A percentile compares a stretch with the other conserved stretches of the same genome.
Evolutionary conservation across 1,139 yeast genomes (phyloP).

Genomic region (Geotrichum carabidarum): DNA sequence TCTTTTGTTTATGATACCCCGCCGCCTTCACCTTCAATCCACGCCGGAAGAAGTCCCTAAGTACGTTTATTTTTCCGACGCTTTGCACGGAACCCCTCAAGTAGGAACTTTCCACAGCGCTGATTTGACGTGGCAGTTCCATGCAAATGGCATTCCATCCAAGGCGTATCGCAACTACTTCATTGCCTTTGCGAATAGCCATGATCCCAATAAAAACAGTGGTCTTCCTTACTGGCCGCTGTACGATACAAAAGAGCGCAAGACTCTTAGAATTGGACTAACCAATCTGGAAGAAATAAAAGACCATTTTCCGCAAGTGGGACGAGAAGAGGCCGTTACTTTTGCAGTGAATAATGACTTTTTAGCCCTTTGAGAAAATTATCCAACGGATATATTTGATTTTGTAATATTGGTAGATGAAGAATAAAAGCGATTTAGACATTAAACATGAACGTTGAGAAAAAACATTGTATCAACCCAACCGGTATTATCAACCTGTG

Average conservation of each 20-base stretch:
- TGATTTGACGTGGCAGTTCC: conserved; percentile 11
- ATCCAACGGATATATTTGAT: background rate
- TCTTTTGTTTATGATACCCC: conserved; percentile 23
- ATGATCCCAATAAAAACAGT: conserved; percentile 20
- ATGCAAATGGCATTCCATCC: conserved; percentile 9
- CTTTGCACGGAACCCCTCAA: conserved; percentile 19
- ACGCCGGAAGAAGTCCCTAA: background rate
- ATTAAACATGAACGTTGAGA: too few species aligned
- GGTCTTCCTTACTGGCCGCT: conserved; percentile 17
- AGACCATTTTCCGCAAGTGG: background rate
- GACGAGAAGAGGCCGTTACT: background rate
- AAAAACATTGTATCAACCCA: background rate
- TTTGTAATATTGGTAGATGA: background rate
- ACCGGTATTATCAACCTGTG: background rate
- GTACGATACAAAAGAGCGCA: conserved; percentile 29
- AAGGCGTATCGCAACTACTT: conserved; percentile 21
- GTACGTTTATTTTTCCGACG: conserved; percentile 14
- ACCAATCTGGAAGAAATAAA: conserved; percentile 14
- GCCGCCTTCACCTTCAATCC: conserved; percentile 20
- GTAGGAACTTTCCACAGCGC: conserved; percentile 23
- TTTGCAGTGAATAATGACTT: background rate
- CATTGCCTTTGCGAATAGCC: conserved; percentile 23
- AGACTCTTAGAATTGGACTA: conserved; percentile 2
- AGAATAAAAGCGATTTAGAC: too few species aligned
- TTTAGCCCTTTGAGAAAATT: background rate